phyloP scores from a whole-genome alignment of 176 grass and related monocot genomes.

The Phyllostachys edulis region DNA sequence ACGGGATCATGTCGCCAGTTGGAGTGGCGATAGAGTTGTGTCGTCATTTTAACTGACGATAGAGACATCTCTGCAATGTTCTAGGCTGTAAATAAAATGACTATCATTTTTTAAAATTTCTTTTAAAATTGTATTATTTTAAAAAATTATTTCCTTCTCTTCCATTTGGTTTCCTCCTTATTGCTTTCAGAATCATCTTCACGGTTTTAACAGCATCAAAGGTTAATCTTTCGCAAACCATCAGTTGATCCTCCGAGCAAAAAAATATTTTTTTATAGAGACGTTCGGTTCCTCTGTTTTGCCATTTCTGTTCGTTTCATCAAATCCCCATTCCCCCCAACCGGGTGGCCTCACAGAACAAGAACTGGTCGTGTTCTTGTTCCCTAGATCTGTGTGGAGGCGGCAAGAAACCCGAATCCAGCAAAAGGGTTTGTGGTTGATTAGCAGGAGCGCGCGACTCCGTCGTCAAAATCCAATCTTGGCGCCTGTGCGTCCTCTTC shows the following conservation, averaged over 20 bases:
- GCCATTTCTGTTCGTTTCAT: slow-evolving; percentile 7
- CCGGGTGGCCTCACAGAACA: neutral
- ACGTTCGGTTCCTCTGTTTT: neutral
- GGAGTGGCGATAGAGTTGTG: too few species aligned
- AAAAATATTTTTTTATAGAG: neutral
- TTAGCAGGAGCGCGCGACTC: neutral
- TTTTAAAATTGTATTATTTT: too few species aligned
- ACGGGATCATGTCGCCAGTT: too few species aligned
- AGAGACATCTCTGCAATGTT: too few species aligned
- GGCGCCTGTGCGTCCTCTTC: neutral
- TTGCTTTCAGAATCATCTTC: neutral
- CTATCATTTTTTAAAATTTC: too few species aligned
- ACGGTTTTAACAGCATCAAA: neutral
- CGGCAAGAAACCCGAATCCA: slow-evolving; percentile 13
- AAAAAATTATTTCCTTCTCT: neutral
- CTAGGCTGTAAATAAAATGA: too few species aligned
- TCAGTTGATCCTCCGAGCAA: neutral
- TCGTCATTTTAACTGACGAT: too few species aligned
- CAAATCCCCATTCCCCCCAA: neutral
- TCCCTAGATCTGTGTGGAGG: slow-evolving; percentile 53
- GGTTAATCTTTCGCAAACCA: neutral
- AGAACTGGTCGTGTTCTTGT: slow-evolving; percentile 10
- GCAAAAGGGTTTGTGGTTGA: neutral
- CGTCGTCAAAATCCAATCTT: slow-evolving; percentile 38
- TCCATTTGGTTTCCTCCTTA: neutral